Conservation (phyloP, 805 yeast species). For the Wickerhamiella allomyrinae region DNA sequence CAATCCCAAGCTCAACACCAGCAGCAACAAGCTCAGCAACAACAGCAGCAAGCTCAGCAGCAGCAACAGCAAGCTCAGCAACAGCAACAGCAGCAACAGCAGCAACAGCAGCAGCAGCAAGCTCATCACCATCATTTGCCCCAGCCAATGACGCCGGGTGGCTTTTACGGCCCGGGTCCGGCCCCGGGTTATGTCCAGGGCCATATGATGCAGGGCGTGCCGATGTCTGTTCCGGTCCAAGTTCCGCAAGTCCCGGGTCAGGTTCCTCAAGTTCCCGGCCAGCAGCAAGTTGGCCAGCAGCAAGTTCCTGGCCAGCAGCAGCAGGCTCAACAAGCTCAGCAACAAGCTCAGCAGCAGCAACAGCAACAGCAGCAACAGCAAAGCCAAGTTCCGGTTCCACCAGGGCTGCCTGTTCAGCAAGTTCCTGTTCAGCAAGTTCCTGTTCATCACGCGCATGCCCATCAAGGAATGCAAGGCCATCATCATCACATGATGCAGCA, state of each 20-base stretch:
- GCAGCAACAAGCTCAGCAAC: neutral
- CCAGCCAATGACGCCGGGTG: neutral
- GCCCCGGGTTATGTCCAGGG: neutral
- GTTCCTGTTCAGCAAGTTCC: constrained; percentile 18
- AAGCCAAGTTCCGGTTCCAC: constrained; percentile 18
- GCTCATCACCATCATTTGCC: neutral
- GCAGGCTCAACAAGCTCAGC: constrained; percentile 18
- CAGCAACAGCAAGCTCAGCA: neutral
- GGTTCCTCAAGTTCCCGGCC: neutral
- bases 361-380: constrained; percentile 19
- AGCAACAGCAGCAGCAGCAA: neutral
- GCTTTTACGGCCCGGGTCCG: neutral
- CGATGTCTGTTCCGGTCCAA: too few species aligned
- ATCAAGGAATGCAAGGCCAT: constrained; percentile 16
- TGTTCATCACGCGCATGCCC: constrained; percentile 16
- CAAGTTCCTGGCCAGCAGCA: constrained; percentile 7
- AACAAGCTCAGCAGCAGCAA: constrained; percentile 3
- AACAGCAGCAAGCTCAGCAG: neutral
- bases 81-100: neutral
- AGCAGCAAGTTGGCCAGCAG: constrained; percentile 1
- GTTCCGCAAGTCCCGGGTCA: constrained; percentile 2
- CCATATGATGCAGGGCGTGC: too few species aligned
- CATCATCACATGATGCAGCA: constrained; percentile 19
- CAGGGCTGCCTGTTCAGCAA: constrained; percentile 17
- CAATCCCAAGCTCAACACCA: neutral